Conservation (phyloP, 306 rosid genomes). For the Citrullus amarus region DNA sequence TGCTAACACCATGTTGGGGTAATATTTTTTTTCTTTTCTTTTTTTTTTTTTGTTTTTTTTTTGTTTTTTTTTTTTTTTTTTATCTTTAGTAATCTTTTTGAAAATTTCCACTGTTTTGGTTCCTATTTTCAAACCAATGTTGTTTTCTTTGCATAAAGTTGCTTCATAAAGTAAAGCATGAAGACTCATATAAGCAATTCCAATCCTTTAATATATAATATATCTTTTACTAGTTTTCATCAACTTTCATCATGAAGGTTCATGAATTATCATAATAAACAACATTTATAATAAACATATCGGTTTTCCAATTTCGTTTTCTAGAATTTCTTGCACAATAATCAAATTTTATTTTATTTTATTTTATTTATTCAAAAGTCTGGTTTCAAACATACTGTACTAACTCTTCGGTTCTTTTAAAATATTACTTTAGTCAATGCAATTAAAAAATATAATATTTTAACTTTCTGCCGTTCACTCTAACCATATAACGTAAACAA, state of each 20-base stretch:
- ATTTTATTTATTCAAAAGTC: too few relatives aligned
- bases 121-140: constrained; percentile 5
- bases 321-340: neutral
- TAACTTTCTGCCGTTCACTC: too few relatives aligned
- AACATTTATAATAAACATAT: neutral
- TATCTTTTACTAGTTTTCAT: neutral
- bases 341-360: neutral
- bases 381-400: neutral
- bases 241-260: neutral
- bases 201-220: neutral
- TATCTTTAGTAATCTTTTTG: neutral
- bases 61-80: too few relatives aligned
- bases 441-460: neutral
- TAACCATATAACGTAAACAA: too few relatives aligned
- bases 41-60: too few relatives aligned
- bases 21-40: neutral
- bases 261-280: neutral
- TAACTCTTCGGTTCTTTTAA: neutral
- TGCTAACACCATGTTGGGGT: neutral
- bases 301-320: neutral
- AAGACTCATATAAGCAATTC: neutral
- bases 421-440: neutral
- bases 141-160: neutral
- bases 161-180: constrained; percentile 3
- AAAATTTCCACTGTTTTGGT: neutral